Base-by-base conservation (phyloP, 2,329 filamentous ascomycete genomes). In the Alternaria consortialis region DNA sequence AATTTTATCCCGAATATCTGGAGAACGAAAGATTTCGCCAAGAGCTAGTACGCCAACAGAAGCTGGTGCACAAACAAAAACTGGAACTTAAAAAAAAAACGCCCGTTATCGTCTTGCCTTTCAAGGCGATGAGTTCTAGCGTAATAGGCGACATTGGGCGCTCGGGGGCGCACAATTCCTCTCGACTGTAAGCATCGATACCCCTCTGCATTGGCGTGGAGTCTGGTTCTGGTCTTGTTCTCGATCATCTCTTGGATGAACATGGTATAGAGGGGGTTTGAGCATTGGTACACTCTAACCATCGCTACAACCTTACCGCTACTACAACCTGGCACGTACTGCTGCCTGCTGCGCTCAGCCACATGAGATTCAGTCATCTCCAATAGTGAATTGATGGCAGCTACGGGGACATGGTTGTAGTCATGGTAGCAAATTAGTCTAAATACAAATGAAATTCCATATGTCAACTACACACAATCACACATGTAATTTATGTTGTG, bases 281-380 rank as follows among this genome's bases (percentile, higher is more conserved):
- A 20, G 12, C 20, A 42, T 25, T 42, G 20, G 39, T 13, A 25
- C 46, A 50, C 31, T 50, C 46, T 50, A n/a, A n/a, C 32, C 46
- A 23, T 23, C 15, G 27, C 34, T 56, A 29, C 27, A 31, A 39
- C 43, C 20, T 36, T 34, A 25, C 42, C 42, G 23, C 7, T 15
- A 53, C 32, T 55, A 34, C 43, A 31, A 39, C 25, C 27, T 23
- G 23, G 27, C 40, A 40, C 39, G 39, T 51, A 20, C 20, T 12
- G 46, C 29, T 32, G 56, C 25, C n/a, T 8, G 23, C 37, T 43
- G 34, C 42, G 32, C 32, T 55, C 56, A 32, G 27, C 42, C 51
- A 23, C 23, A 42, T 13, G 53, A 60, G 57, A 60, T 60, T 56
- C n/a, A 29, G 46, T 60, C 46, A 40, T 60, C 57, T 60, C 57